phyloP scores from a whole-genome alignment of 2,329 filamentous ascomycete species.

The Penicillium nordicum region DNA sequence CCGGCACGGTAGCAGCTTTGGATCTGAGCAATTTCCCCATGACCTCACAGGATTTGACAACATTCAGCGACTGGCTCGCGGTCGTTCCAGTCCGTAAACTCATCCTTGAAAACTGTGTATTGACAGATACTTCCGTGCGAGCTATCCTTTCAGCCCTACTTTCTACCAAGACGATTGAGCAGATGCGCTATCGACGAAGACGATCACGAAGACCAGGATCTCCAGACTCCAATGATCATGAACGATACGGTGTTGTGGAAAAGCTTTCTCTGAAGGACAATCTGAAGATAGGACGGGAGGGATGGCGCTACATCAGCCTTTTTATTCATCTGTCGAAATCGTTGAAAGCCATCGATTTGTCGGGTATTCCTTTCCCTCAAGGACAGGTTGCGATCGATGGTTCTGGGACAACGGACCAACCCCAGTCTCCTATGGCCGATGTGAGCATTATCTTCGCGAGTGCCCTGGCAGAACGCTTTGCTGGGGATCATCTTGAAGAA shows the following conservation, averaged over 20 bases:
- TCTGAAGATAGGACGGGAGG: constrained; percentile 73
- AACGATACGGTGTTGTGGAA: constrained; percentile 68
- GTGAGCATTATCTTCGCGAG: constrained; percentile 67
- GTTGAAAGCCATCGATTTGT: constrained; percentile 80
- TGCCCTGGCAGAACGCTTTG: constrained; percentile 72
- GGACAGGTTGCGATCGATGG: constrained; percentile 27
- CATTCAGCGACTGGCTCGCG: constrained; percentile 88
- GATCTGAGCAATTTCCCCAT: constrained; percentile 83
- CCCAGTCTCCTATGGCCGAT: constrained; percentile 39
- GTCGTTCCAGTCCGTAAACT: constrained; percentile 87
- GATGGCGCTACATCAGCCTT: constrained; percentile 86
- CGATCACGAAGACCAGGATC: constrained; percentile 38
- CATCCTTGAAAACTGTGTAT: constrained; percentile 78
- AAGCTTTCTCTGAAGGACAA: constrained; percentile 88
- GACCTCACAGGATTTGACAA: constrained; percentile 77
- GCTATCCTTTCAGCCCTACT: constrained; percentile 83
- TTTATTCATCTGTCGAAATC: constrained; percentile 89
- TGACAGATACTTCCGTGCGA: constrained; percentile 82
- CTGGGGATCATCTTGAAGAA: constrained; percentile 72
- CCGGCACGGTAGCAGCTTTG: constrained; percentile 75
- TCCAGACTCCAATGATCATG: constrained; percentile 27
- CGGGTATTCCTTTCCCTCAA: constrained; percentile 73
- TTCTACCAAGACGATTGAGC: constrained; percentile 67
- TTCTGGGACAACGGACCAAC: constrained; percentile 11
- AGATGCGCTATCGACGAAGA: constrained; percentile 50